A percentile compares a stretch with the other conserved stretches of the same genome.
Evolutionary conservation across 2,329 filamentous ascomycete species (phyloP).

Genomic region (Karstenula rhodostoma): DNA sequence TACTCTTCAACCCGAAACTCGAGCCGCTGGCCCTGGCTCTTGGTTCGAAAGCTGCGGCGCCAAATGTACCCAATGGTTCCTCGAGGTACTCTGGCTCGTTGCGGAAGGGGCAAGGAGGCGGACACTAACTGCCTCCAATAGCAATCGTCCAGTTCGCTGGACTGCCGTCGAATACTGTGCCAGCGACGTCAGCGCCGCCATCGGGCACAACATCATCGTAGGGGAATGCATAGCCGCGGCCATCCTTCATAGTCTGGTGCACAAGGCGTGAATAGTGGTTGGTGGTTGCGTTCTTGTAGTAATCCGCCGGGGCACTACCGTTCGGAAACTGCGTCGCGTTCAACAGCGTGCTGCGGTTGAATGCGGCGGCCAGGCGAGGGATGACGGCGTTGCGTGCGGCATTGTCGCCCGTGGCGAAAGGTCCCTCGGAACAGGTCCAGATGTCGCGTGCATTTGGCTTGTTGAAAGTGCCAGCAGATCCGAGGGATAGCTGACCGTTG

Average conservation of each 20-base stretch:
- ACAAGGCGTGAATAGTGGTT: slow-evolving; percentile 69
- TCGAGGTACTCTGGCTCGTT: neutral
- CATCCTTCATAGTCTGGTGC: slow-evolving; percentile 67
- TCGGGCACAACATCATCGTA: slow-evolving; percentile 73
- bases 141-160: slow-evolving; percentile 57
- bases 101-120: slow-evolving; percentile 8
- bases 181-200: slow-evolving; percentile 63
- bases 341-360: slow-evolving; percentile 77
- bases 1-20: neutral
- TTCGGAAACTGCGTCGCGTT: slow-evolving; percentile 50
- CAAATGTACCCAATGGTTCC: neutral
- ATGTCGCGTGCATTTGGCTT: slow-evolving; percentile 69
- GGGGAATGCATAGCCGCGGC: slow-evolving; percentile 70
- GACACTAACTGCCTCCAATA: slow-evolving; percentile 53
- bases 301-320: slow-evolving; percentile 37
- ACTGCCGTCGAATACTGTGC: slow-evolving; percentile 58
- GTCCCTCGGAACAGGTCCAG: slow-evolving; percentile 70
- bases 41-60: neutral
- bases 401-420: slow-evolving; percentile 60
- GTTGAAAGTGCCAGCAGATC: slow-evolving; percentile 57
- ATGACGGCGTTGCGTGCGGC: slow-evolving; percentile 65
- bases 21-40: neutral
- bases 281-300: slow-evolving; percentile 50
- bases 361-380: slow-evolving; percentile 76
- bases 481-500: slow-evolving; percentile 53